Evolutionary conservation across 371 early-diverging fungal genomes (phyloP), one percentile per base, ranked within the genome.

Genomic region (Mortierella polycephala): DNA sequence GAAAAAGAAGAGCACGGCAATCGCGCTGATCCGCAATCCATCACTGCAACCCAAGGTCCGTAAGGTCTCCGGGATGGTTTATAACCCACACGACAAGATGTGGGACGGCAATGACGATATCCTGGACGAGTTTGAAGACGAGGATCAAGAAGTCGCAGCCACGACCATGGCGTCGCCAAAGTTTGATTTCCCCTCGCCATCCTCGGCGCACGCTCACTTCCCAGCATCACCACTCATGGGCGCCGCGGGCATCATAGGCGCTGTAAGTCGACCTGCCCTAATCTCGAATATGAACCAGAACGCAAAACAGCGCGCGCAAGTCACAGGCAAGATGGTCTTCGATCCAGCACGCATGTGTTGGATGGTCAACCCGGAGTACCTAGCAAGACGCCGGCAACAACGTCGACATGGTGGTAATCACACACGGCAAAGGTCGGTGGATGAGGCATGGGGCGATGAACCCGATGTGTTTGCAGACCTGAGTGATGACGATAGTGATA

Each of bases 251-350:
- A 18, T 41, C 44, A 16, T 53, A 2, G 45, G 30, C 30, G 30
- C 53, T 0, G 44, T 41, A 7, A 77, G 39, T 41, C 68, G 79
- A n/a, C 79, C 69, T 5, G 79, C 79, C 5, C 23, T 77, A 41
- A 77, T 77, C 57, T 53, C 79, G 7, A 77, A 77, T 49, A 67
- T 77, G 64, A 72, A 45, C 51, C 72, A 72, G n/a, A 54, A 57
- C 50, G 61, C 65, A 16, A 62, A 68, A 42, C 68, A 67, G 41
- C 60, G 69, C 10, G 64, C 69, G 18, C 79, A 77, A n/a, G 73
- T 72, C 4, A 55, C 73, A 0, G 79, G 79, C n/a, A 77, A 72
- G 47, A 77, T 77, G 79, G 60, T 77, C 8, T 77, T 77, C 60
- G 79, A 77, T 20, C 79, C 72, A 0, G 55, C 30, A 2, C 52